Evolutionary conservation across 495 filamentous ascomycete species (phyloP).

Genomic region (Clohesyomyces aquaticus): DNA sequence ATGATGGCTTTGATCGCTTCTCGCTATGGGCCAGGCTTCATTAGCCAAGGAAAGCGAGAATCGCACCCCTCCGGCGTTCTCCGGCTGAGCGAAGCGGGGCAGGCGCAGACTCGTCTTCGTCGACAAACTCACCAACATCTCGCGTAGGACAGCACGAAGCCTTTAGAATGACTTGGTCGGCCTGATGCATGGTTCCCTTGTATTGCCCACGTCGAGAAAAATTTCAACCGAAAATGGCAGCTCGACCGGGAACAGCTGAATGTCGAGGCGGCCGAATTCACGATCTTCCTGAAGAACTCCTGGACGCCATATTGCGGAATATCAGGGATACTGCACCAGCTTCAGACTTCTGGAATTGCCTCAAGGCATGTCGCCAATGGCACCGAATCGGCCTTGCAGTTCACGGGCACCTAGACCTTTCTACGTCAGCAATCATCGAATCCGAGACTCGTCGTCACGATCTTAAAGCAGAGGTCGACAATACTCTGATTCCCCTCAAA

Average conservation of each 20-base stretch:
- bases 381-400: conserved; percentile 15
- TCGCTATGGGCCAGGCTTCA: not conserved
- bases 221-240: not conserved
- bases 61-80: no score
- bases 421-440: conserved; percentile 18
- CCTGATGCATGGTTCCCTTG: no score
- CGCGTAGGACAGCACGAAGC: no score
- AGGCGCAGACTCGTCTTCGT: no score
- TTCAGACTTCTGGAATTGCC: conserved; percentile 10
- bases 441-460: conserved; percentile 8
- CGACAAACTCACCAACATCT: no score
- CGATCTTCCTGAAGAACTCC: conserved; percentile 23
- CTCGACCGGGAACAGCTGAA: not conserved
- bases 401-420: conserved; percentile 8
- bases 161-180: no score
- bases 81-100: no score
- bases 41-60: not conserved
- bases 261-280: not conserved
- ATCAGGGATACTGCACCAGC: not conserved
- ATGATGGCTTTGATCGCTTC: not conserved
- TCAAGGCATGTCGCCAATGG: conserved; percentile 19
- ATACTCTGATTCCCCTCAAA: not conserved
- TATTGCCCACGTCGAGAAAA: no score
- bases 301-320: conserved; percentile 9
- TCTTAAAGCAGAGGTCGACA: not conserved